Conservation (phyloP, 2,329 filamentous ascomycete genomes). For the Xylariaceae sp. region DNA sequence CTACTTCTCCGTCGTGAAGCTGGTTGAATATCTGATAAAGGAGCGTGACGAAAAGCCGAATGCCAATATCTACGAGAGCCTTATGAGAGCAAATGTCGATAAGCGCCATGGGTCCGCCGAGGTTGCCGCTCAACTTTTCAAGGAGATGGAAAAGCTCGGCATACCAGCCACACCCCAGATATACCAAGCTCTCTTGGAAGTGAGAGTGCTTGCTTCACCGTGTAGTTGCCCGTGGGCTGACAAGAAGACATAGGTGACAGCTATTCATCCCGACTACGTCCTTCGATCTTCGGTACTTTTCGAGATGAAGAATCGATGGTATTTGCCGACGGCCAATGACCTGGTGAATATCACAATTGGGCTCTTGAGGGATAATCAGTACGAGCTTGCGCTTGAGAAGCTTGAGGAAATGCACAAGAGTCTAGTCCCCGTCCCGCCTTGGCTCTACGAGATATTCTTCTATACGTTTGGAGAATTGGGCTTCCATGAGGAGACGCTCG, state of each 20-base stretch:
- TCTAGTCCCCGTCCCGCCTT: conserved; percentile 60
- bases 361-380: conserved; percentile 77
- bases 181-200: conserved; percentile 65
- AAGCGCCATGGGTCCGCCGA: conserved; percentile 65
- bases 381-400: conserved; percentile 76
- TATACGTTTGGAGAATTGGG: conserved; percentile 71
- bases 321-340: conserved; percentile 61
- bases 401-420: conserved; percentile 68
- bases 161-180: conserved; percentile 67
- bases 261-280: conserved; percentile 84
- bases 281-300: conserved; percentile 71
- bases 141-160: conserved; percentile 67
- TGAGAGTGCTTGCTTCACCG: conserved; percentile 15
- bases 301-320: conserved; percentile 76
- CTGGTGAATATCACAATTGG: conserved; percentile 72
- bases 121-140: conserved; percentile 64
- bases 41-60: conserved; percentile 59
- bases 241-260: conserved; percentile 57
- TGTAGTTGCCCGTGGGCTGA: conserved; percentile 7
- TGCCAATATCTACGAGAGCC: conserved; percentile 68
- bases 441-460: conserved; percentile 79
- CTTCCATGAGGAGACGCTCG: conserved; percentile 77
- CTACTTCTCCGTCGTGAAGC: conserved; percentile 42
- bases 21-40: conserved; percentile 62
- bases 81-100: conserved; percentile 73